phyloP scores from a whole-genome alignment of 73 alveolate species.

The Diophrys sp. region DNA sequence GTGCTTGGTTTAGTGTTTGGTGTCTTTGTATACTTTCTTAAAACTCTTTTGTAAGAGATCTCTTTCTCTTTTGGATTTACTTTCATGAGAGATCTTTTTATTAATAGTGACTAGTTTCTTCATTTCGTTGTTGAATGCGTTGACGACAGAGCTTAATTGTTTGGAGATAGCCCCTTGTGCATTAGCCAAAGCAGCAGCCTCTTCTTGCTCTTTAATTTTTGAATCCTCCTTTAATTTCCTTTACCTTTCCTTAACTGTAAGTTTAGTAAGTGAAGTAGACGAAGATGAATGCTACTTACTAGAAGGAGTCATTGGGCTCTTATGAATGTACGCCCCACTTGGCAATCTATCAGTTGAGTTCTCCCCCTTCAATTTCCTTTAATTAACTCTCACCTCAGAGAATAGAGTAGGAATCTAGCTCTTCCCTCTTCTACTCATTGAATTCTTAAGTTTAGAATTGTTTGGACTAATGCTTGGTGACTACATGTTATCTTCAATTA shows the following conservation, averaged over 20 bases:
- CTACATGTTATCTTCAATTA: background rate
- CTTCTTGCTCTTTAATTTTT: background rate
- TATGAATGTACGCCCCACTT: no score
- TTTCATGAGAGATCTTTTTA: background rate
- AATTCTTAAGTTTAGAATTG: background rate
- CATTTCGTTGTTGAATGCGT: background rate
- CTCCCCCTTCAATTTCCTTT: no score
- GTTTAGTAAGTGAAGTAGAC: background rate
- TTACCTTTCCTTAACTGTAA: background rate
- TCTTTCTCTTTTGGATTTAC: background rate
- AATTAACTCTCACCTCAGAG: no score
- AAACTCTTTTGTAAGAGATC: background rate
- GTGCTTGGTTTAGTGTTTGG: no score
- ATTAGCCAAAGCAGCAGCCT: background rate
- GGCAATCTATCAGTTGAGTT: no score
- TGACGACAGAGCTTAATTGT: background rate
- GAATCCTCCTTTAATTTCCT: background rate
- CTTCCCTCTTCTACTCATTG: no score
- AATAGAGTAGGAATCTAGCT: no score
- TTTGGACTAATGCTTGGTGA: background rate
- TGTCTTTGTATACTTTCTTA: background rate
- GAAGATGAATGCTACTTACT: no score
- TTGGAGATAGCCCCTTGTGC: background rate
- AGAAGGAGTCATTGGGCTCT: no score
- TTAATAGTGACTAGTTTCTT: background rate